Evolutionary conservation across 495 filamentous ascomycete genomes (phyloP).

Genomic region (Aspergillus conjunctus): DNA sequence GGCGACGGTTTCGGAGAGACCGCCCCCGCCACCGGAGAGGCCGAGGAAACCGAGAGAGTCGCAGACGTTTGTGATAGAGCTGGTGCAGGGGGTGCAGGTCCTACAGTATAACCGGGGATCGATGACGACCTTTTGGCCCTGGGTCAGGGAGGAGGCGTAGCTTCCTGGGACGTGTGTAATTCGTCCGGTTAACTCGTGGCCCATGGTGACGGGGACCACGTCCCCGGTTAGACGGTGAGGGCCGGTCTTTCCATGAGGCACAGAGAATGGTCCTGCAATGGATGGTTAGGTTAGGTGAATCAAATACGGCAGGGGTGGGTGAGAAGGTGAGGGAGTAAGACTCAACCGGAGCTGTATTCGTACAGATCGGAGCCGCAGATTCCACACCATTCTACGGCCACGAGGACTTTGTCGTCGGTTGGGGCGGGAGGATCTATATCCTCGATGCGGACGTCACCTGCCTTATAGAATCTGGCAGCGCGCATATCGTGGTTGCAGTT

Average conservation of each 20-base stretch:
- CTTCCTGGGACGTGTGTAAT: conserved; percentile 11
- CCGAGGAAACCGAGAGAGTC: conserved; percentile 52
- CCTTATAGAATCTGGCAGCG: conserved; percentile 21
- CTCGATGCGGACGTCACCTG: conserved; percentile 21
- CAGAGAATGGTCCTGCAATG: conserved; percentile 18
- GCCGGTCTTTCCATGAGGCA: conserved; percentile 21
- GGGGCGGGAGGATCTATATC: conserved; percentile 9
- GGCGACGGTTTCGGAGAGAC: conserved; percentile 16
- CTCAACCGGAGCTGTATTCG: conserved; percentile 44
- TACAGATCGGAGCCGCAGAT: conserved; percentile 45
- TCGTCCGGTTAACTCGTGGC: conserved; percentile 54
- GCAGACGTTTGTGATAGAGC: conserved; percentile 49
- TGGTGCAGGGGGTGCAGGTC: conserved; percentile 45
- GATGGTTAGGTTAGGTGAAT: background rate
- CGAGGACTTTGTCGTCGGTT: conserved; percentile 29
- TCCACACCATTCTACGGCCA: conserved; percentile 31
- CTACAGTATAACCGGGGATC: conserved; percentile 55
- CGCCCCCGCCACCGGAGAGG: conserved; percentile 40
- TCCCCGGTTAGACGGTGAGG: conserved; percentile 55
- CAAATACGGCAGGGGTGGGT: background rate
- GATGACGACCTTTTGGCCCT: conserved; percentile 29
- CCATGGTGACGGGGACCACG: conserved; percentile 50
- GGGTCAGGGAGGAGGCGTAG: background rate
- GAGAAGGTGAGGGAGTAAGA: conserved; percentile 20
- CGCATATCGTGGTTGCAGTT: conserved; percentile 14